These are phyloP conservation scores for Fusarium nurragi DNA, from an alignment of 2,329 filamentous ascomycete genomes.

Conservation along the genomic window DNA sequence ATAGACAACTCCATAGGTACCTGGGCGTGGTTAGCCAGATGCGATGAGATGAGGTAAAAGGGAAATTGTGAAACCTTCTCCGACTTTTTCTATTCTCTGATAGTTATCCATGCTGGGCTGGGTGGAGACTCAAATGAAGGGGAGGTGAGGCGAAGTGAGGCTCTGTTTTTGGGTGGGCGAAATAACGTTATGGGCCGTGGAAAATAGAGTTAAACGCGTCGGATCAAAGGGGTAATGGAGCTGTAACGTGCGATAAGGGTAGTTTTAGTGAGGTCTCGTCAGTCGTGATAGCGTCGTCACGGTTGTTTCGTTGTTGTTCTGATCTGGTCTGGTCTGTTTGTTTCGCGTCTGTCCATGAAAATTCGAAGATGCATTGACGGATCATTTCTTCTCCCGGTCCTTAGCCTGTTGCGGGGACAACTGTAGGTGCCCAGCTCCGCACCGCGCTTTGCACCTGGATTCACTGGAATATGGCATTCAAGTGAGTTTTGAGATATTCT, in stretches of 20 bases:
- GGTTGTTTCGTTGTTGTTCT: background rate
- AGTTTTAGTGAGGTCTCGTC: background rate
- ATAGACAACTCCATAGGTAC: slow-evolving; percentile 95
- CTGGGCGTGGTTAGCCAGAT: slow-evolving; percentile 55
- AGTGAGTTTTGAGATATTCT: background rate
- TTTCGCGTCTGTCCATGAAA: slow-evolving; percentile 21
- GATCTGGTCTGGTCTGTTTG: slow-evolving; percentile 3
- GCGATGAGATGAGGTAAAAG: background rate
- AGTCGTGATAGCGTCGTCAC: background rate
- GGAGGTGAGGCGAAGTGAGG: slow-evolving; percentile 10
- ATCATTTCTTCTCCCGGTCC: slow-evolving; percentile 29
- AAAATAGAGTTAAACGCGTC: slow-evolving; percentile 14
- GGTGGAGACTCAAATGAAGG: slow-evolving; percentile 6
- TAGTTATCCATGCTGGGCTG: slow-evolving; percentile 82
- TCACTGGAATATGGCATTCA: background rate
- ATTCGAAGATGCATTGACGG: slow-evolving; percentile 25
- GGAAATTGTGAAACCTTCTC: slow-evolving; percentile 72
- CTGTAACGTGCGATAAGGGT: background rate
- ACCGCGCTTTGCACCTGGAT: background rate
- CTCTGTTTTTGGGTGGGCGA: background rate
- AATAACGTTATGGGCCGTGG: background rate
- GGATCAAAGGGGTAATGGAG: background rate
- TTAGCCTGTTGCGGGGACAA: slow-evolving; percentile 28
- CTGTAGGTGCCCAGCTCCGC: background rate
- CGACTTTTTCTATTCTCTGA: slow-evolving; percentile 95